Evolutionary conservation across 441 rosid species (phyloP).

Genomic region (Populus hybrid): DNA sequence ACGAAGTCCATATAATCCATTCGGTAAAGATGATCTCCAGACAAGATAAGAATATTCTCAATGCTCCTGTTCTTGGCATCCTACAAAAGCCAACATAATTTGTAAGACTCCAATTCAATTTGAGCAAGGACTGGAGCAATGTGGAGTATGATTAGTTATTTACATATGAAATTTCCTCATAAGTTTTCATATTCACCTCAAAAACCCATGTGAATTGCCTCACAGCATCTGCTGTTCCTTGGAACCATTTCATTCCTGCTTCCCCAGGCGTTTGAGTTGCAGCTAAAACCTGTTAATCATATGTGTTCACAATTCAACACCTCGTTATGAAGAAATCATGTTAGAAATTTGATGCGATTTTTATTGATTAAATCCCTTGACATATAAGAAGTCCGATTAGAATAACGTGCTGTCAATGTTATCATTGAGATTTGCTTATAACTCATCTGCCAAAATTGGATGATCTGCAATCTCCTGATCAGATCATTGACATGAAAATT

Average conservation of each 20-base stretch:
- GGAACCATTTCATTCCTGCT: slow-evolving; percentile 82
- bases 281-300: slow-evolving; percentile 65
- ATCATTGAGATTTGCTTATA: no score
- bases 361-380: background rate
- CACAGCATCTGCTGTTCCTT: slow-evolving; percentile 98
- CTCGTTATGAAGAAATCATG: background rate
- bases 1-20: slow-evolving; percentile 88
- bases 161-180: background rate
- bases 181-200: slow-evolving; percentile 50
- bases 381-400: background rate
- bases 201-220: slow-evolving; percentile 92
- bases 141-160: background rate
- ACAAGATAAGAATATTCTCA: slow-evolving; percentile 72
- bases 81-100: slow-evolving; percentile 35
- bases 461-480: background rate
- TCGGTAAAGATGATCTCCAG: slow-evolving; percentile 90
- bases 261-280: slow-evolving; percentile 71
- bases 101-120: slow-evolving; percentile 6
- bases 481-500: background rate
- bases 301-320: slow-evolving; percentile 4
- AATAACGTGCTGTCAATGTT: background rate
- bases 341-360: background rate
- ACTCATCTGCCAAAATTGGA: background rate
- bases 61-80: slow-evolving; percentile 80
- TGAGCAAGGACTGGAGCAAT: background rate